Evolutionary conservation across 1,139 yeast species (phyloP), one percentile per base, ranked within the genome.

Genomic region (Magnusiomyces tetraspermus): DNA sequence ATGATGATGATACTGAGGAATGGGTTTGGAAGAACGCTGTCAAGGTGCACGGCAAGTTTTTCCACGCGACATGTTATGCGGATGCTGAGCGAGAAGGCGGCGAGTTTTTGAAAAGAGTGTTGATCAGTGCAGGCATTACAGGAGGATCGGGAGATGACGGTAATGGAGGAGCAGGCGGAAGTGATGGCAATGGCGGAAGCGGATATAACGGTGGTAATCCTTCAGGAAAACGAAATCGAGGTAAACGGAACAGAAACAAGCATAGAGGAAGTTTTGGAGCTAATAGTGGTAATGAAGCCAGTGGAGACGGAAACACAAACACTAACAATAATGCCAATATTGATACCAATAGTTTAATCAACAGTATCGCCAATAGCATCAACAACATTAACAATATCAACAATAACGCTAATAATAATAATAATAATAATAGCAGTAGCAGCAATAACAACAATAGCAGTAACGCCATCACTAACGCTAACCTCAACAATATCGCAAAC

Each of bases 1-100:
- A 86, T 64, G 97, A 89, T 63, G n/a, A n/a, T 17, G 90, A 85
- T 52, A 73, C 81, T 3, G 97, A 96, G 46, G 97, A 90, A 65
- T 94, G 98, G 98, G 82, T 90, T 43, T 92, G 97, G 97, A 78
- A 75, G 60, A 83, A 85, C 64, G 88, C 96, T 46, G 76, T 87
- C 30, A 75, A 76, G 56, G 79, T 76, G 8, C 78, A 82, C n/a
- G 85, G 83, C 8, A 83, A 80, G 59, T 79, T 85, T 47, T 85
- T 84, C 64, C 98, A 94, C 71, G 85, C 85, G 42, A 74, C 82
- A 1, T 94, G 99, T 67, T 84, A 76, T 65, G 75, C 80, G 45
- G 97, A 90, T 63, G 80, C 95, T 15, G 77, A 72, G 5, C 76
- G 73, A 26, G 62, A 71, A 47, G 58, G 64, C 2, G 58, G 38